Percentiles rank a stretch among this genome's conserved stretches.
Conservation (phyloP, 306 rosid species). For the Fragaria ananassa region DNA sequence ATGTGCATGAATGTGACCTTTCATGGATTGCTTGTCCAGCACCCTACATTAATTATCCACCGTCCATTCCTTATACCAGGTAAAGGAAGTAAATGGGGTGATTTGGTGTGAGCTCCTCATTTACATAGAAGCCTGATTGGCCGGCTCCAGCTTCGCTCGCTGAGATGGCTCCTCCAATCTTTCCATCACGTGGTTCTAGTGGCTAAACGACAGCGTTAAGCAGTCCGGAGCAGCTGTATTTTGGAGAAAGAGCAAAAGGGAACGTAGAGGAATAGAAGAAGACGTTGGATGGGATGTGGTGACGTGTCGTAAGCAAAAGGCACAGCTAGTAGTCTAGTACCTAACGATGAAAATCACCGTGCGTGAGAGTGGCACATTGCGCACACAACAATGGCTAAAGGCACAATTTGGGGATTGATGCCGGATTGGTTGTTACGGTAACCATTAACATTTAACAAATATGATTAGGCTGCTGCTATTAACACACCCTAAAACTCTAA, state of each 20-base stretch:
- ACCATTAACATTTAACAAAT: not conserved
- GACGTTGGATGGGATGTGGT: not conserved
- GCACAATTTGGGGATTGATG: not conserved
- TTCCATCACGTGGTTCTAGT: not conserved
- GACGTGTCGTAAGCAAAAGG: not conserved
- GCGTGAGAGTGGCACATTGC: not conserved
- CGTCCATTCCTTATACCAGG: not conserved
- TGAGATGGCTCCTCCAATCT: not conserved
- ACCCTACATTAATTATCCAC: not conserved
- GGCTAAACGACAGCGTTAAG: not conserved
- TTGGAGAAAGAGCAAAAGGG: not conserved
- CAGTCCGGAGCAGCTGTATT: not conserved
- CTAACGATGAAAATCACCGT: not conserved
- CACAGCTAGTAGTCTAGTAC: not conserved
- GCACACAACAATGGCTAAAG: not conserved
- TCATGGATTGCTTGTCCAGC: not conserved
- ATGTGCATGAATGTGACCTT: not conserved
- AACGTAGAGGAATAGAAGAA: not conserved
- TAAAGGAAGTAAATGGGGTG: not conserved
- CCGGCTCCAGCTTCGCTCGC: not conserved
- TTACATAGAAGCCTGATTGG: not conserved
- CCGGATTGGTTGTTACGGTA: not conserved
- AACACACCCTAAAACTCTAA: too few relatives aligned
- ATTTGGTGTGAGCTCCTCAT: not conserved
- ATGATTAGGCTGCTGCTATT: too few relatives aligned